phyloP scores from a whole-genome alignment of 2,329 filamentous ascomycete species.

The Trichothecium sympodiale region DNA sequence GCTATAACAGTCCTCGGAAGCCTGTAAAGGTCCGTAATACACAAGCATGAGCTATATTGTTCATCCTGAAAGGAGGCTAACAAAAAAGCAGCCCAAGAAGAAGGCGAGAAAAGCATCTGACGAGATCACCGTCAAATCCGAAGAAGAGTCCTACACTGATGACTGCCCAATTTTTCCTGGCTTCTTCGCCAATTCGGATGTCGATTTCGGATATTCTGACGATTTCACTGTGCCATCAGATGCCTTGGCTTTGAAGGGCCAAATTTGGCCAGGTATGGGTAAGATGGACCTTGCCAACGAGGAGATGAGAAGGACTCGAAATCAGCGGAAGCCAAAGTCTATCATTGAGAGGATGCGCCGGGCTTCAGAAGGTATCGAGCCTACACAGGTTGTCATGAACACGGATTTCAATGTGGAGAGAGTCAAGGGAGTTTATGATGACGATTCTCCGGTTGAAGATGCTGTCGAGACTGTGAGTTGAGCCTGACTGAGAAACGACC shows the following conservation, averaged over 20 bases:
- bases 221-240: constrained; percentile 15
- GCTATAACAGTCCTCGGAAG: constrained; percentile 10
- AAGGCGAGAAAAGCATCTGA: constrained; percentile 14
- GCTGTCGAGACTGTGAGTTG: constrained; percentile 31
- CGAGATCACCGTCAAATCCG: constrained; percentile 14
- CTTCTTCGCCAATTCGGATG: constrained; percentile 17
- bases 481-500: neutral
- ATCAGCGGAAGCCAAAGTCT: constrained; percentile 66
- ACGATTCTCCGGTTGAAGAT: constrained; percentile 32
- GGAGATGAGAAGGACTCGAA: constrained; percentile 61
- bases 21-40: no score
- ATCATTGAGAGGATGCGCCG: constrained; percentile 56
- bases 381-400: constrained; percentile 54
- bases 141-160: constrained; percentile 13
- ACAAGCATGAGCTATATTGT: neutral
- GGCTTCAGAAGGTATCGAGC: constrained; percentile 52
- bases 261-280: constrained; percentile 68
- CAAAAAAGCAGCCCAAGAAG: constrained; percentile 15
- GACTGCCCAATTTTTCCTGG: constrained; percentile 17
- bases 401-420: constrained; percentile 37
- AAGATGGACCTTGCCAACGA: constrained; percentile 71
- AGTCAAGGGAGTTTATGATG: constrained; percentile 48
- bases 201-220: constrained; percentile 12
- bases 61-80: neutral
- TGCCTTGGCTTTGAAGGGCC: constrained; percentile 49